These are phyloP conservation scores for Kazachstania bromeliacearum DNA, from an alignment of 805 yeast genomes.

Conservation along the genomic window DNA sequence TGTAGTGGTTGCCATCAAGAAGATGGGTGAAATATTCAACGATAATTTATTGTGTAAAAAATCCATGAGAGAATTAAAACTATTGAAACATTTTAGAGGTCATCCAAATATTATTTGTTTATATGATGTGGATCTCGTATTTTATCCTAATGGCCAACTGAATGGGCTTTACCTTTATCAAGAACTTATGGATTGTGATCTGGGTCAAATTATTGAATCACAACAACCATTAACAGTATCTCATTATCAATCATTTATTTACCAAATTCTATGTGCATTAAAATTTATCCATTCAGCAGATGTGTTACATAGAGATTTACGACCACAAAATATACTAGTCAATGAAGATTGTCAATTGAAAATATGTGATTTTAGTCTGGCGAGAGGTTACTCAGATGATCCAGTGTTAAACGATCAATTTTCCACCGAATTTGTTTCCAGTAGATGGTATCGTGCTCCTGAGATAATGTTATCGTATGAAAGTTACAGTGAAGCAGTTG, in stretches of 20 bases:
- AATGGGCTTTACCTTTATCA: slow-evolving; percentile 90
- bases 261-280: slow-evolving; percentile 86
- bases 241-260: slow-evolving; percentile 85
- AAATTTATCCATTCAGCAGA: slow-evolving; percentile 85
- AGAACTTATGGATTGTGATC: slow-evolving; percentile 95
- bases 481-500: slow-evolving; percentile 91
- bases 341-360: slow-evolving; percentile 95
- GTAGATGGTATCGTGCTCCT: slow-evolving; percentile 97
- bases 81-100: slow-evolving; percentile 85
- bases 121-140: slow-evolving; percentile 84
- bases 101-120: slow-evolving; percentile 92
- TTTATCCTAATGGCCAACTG: slow-evolving; percentile 53
- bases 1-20: slow-evolving; percentile 80
- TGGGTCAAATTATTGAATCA: slow-evolving; percentile 91
- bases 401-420: slow-evolving; percentile 82
- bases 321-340: slow-evolving; percentile 86
- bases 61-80: slow-evolving; percentile 80
- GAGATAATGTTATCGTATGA: slow-evolving; percentile 92
- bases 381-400: slow-evolving; percentile 76
- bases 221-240: slow-evolving; percentile 89
- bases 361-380: slow-evolving; percentile 95
- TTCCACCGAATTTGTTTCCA: slow-evolving; percentile 93
- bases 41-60: slow-evolving; percentile 75
- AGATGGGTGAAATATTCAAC: slow-evolving; percentile 82
- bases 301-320: slow-evolving; percentile 85